These are phyloP conservation scores for Daldinia concentrica DNA, from an alignment of 495 filamentous ascomycete species.

Conservation along the genomic window DNA sequence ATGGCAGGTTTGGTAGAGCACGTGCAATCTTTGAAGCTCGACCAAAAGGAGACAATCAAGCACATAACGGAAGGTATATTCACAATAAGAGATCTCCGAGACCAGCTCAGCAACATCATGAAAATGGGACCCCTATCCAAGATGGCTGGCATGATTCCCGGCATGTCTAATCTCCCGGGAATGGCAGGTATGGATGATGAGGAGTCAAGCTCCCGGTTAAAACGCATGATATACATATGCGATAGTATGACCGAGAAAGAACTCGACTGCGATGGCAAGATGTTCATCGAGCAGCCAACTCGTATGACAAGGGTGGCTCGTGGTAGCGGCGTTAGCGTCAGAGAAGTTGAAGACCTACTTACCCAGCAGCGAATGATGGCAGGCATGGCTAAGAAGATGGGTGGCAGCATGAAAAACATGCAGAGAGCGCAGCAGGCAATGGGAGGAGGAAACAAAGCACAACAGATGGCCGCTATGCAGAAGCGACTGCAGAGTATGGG, in stretches of 20 bases:
- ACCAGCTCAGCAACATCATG: constrained; percentile 97
- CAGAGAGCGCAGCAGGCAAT: constrained; percentile 90
- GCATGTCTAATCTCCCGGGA: constrained; percentile 76
- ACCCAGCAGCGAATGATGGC: constrained; percentile 99
- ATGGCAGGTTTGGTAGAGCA: constrained; percentile 96
- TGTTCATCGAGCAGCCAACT: constrained; percentile 90
- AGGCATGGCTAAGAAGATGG: constrained; percentile 98
- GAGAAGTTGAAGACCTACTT: constrained; percentile 96
- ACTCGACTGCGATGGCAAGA: constrained; percentile 91
- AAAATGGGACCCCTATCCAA: constrained; percentile 99
- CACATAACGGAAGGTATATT: constrained; percentile 97
- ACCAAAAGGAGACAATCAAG: constrained; percentile 99
- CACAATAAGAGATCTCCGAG: constrained; percentile 91
- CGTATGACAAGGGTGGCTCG: constrained; percentile 93
- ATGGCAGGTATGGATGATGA: constrained; percentile 97
- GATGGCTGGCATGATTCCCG: constrained; percentile 99
- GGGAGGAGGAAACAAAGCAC: constrained; percentile 83
- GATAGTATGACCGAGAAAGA: constrained; percentile 97
- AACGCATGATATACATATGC: constrained; percentile 99
- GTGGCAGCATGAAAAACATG: constrained; percentile 96
- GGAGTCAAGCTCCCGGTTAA: constrained; percentile 88
- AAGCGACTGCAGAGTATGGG: constrained; percentile 94
- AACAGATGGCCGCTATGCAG: constrained; percentile 98
- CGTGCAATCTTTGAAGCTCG: constrained; percentile 94
- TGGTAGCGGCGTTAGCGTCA: constrained; percentile 88